Conservation (phyloP, 441 rosid genomes). For the Pelargonium cotyledonis region DNA sequence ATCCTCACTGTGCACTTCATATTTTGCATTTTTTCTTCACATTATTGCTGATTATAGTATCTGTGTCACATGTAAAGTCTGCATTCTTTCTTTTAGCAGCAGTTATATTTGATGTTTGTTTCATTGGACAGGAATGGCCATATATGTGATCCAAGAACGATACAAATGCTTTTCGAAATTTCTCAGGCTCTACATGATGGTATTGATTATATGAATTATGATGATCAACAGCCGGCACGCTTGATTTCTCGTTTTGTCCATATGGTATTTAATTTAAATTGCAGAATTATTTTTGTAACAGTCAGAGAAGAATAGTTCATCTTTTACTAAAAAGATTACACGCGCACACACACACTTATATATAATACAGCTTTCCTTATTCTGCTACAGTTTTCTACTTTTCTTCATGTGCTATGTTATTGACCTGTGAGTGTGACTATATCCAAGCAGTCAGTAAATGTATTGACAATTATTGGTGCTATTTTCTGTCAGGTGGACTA, state of each 20-base stretch:
- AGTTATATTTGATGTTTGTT: conserved; percentile 17
- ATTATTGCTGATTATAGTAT: conserved; percentile 9
- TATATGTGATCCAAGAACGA: conserved; percentile 46
- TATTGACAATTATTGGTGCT: conserved; percentile 23
- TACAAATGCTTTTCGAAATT: conserved; percentile 69
- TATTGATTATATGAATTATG: conserved; percentile 56
- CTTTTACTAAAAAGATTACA: too few relatives aligned
- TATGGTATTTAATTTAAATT: conserved; percentile 41
- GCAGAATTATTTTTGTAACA: not conserved
- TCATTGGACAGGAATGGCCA: conserved; percentile 52
- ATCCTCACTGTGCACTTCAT: conserved; percentile 1
- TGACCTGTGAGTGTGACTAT: conserved; percentile 8
- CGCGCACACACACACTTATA: too few relatives aligned
- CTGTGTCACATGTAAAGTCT: conserved; percentile 12
- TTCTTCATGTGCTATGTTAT: conserved; percentile 8
- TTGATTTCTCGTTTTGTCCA: conserved; percentile 68
- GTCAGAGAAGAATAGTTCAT: too few relatives aligned
- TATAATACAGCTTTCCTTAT: too few relatives aligned
- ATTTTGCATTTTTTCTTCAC: conserved; percentile 7
- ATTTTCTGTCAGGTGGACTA: conserved; percentile 59
- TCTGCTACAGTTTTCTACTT: too few relatives aligned
- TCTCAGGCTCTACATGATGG: conserved; percentile 59
- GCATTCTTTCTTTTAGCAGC: conserved; percentile 9
- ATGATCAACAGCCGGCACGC: conserved; percentile 49
- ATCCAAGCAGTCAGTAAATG: conserved; percentile 8